These are phyloP conservation scores for Ophiocordyceps robertsii DNA, from an alignment of 2,329 filamentous ascomycete genomes.

Conservation along the genomic window DNA sequence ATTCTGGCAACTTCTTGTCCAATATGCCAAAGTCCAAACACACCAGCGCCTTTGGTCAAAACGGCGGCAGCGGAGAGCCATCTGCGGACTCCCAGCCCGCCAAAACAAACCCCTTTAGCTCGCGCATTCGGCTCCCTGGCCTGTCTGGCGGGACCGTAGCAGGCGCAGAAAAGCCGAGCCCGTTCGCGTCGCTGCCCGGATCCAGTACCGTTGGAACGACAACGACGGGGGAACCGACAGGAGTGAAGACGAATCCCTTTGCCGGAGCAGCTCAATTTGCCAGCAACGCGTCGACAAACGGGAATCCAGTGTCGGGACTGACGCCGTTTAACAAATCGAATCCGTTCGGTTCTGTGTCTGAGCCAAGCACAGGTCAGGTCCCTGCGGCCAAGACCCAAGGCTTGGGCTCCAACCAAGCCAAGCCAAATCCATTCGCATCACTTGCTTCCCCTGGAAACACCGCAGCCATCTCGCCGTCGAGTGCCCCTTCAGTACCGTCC, in stretches of 20 bases:
- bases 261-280: neutral
- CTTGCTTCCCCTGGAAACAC: conserved; percentile 5
- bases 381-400: neutral
- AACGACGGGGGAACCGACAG: neutral
- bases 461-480: conserved; percentile 4
- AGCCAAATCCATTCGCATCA: conserved; percentile 11
- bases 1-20: too few relatives aligned
- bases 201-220: neutral
- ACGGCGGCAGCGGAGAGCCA: neutral
- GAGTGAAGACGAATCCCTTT: conserved; percentile 2
- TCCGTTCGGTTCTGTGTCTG: neutral
- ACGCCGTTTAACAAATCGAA: neutral
- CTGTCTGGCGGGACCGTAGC: neutral
- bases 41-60: neutral
- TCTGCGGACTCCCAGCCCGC: neutral
- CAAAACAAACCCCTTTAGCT: conserved; percentile 5
- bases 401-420: neutral
- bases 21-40: too few relatives aligned
- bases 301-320: neutral
- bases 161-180: neutral
- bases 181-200: conserved; percentile 1
- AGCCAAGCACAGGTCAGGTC: neutral
- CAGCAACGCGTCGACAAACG: neutral
- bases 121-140: neutral
- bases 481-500: neutral